phyloP scores from a whole-genome alignment of 2,329 filamentous ascomycete genomes.

The Fusarium continuum region DNA sequence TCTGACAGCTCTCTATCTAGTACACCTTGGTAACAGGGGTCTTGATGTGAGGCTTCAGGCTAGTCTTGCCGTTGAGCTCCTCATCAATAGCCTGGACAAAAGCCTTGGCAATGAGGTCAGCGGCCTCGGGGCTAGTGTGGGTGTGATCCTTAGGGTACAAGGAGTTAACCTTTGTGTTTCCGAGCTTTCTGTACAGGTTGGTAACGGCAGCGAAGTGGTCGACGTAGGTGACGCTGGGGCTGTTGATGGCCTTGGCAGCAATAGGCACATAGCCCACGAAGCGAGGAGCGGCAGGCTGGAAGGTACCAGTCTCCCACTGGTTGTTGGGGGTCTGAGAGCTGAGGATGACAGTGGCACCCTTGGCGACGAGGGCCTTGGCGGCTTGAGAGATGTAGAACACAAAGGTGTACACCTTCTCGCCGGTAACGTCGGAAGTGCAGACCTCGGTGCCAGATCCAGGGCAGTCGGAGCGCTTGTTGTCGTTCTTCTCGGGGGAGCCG shows the following conservation, averaged over 20 bases:
- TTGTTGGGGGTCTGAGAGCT: slow-evolving; percentile 66
- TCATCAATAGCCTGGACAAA: slow-evolving; percentile 55
- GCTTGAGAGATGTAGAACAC: slow-evolving; percentile 68
- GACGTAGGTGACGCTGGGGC: slow-evolving; percentile 61
- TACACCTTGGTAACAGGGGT: slow-evolving; percentile 39
- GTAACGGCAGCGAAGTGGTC: slow-evolving; percentile 69
- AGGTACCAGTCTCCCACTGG: slow-evolving; percentile 66
- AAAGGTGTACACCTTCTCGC: slow-evolving; percentile 67
- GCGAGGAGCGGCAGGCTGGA: slow-evolving; percentile 56
- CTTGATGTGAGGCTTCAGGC: slow-evolving; percentile 41
- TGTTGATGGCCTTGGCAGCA: slow-evolving; percentile 49
- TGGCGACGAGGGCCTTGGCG: slow-evolving; percentile 60
- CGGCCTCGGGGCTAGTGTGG: slow-evolving; percentile 66
- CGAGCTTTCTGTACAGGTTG: slow-evolving; percentile 60
- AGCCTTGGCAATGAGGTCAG: slow-evolving; percentile 63
- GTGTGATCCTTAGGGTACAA: slow-evolving; percentile 70
- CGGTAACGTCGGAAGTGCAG: slow-evolving; percentile 50
- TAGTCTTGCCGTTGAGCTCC: slow-evolving; percentile 44
- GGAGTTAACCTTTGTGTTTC: slow-evolving; percentile 58
- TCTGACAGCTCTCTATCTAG: not conserved
- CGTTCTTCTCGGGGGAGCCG: slow-evolving; percentile 60
- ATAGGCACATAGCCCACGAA: slow-evolving; percentile 65
- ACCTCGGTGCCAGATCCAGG: slow-evolving; percentile 61
- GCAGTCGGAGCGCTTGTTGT: slow-evolving; percentile 71
- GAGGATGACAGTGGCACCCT: slow-evolving; percentile 69